phyloP scores from a whole-genome alignment of 1,139 yeast genomes.

The Suhomyces taliae region DNA sequence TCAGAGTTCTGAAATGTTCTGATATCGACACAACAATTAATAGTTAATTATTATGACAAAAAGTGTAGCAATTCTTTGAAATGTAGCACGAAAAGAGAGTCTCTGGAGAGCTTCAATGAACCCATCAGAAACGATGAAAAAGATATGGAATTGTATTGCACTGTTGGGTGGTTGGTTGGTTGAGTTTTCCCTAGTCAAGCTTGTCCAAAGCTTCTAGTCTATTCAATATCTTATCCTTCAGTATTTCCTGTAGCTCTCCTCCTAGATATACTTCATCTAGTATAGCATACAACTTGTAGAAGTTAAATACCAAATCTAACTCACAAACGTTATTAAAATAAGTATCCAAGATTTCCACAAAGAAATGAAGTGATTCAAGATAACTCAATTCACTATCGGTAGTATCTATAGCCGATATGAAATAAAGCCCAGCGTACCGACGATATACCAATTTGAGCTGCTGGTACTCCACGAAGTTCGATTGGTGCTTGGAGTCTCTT shows the following conservation, averaged over 20 bases:
- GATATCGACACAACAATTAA: too few relatives aligned
- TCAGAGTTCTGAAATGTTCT: too few relatives aligned
- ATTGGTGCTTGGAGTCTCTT: conserved; percentile 80
- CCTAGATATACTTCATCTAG: conserved; percentile 76
- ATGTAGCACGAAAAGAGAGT: too few relatives aligned
- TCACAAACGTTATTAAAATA: conserved; percentile 94
- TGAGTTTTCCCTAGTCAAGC: conserved; percentile 25
- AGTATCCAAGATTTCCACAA: conserved; percentile 85
- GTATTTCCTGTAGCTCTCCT: conserved; percentile 77
- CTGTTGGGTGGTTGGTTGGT: too few relatives aligned
- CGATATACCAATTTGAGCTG: conserved; percentile 77
- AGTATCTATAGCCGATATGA: conserved; percentile 74
- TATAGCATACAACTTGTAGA: conserved; percentile 67
- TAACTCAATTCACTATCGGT: conserved; percentile 78
- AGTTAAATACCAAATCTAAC: conserved; percentile 81
- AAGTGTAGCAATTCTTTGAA: too few relatives aligned
- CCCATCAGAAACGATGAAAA: too few relatives aligned
- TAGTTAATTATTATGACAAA: too few relatives aligned
- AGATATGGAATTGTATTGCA: too few relatives aligned
- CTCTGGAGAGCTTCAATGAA: too few relatives aligned
- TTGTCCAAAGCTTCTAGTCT: conserved; percentile 53
- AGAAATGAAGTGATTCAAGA: conserved; percentile 80
- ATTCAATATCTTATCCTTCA: conserved; percentile 56
- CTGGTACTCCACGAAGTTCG: conserved; percentile 77
- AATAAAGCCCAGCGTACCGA: conserved; percentile 89